Conservation (phyloP, 169 alveolate species). For the Plasmodium gaboni region DNA sequence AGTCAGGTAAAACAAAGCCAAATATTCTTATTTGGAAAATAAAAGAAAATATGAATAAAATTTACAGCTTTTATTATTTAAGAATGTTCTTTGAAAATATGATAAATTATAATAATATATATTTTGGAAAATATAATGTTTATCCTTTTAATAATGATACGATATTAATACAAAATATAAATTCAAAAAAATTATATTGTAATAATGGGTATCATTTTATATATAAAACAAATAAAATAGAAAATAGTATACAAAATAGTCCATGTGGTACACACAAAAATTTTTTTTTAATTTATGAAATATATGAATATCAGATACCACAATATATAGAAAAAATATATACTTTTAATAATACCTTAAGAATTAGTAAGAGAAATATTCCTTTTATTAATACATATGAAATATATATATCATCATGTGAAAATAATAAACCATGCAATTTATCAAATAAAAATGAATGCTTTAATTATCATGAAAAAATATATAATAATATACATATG, state of each 20-base stretch:
- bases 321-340: neutral
- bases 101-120: too few relatives aligned
- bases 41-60: neutral
- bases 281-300: constrained; percentile 12
- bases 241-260: neutral
- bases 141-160: too few relatives aligned
- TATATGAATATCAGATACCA: constrained; percentile 12
- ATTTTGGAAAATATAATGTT: too few relatives aligned
- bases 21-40: neutral
- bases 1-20: neutral
- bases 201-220: too few relatives aligned
- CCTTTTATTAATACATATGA: constrained; percentile 6
- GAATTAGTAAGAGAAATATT: neutral
- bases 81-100: too few relatives aligned
- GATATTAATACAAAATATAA: too few relatives aligned
- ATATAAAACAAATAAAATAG: too few relatives aligned
- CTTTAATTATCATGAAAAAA: neutral
- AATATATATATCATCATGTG: constrained; percentile 6
- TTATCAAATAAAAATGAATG: neutral
- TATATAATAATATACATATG: neutral
- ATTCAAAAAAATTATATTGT: too few relatives aligned
- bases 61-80: neutral
- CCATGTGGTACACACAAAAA: neutral
- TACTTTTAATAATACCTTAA: neutral
- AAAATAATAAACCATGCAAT: neutral